Conservation (phyloP, 345 rosid species). For the Lepidium didymum region DNA sequence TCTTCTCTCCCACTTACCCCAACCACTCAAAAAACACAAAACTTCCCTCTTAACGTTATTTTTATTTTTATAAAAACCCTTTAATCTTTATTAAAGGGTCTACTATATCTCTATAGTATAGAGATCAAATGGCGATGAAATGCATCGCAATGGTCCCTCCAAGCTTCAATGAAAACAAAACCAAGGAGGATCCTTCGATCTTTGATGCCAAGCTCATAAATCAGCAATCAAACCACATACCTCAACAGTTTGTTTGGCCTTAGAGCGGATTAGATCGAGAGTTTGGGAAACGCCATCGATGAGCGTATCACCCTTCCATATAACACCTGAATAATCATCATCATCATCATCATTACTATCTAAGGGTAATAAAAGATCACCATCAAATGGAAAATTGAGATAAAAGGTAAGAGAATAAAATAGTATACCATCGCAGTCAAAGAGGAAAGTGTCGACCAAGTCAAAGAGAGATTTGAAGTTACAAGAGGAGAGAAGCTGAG, state of each 20-base stretch:
- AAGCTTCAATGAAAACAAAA: slow-evolving; percentile 13
- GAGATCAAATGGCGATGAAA: slow-evolving; percentile 15
- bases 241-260: slow-evolving; percentile 85
- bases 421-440: slow-evolving; percentile 61
- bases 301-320: slow-evolving; percentile 85
- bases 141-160: slow-evolving; percentile 20
- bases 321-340: slow-evolving; percentile 52
- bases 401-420: neutral
- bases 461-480: slow-evolving; percentile 41
- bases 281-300: slow-evolving; percentile 63
- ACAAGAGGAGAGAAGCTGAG: slow-evolving; percentile 37
- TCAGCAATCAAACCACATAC: slow-evolving; percentile 40
- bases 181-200: slow-evolving; percentile 24
- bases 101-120: neutral
- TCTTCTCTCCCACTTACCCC: slow-evolving; percentile 9
- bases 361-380: neutral
- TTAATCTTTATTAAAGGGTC: neutral
- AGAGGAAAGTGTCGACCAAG: slow-evolving; percentile 62
- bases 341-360: neutral
- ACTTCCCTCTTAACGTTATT: neutral
- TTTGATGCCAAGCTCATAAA: slow-evolving; percentile 52
- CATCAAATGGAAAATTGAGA: neutral
- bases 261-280: slow-evolving; percentile 65
- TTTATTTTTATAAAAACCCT: neutral
- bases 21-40: slow-evolving; percentile 1